Base-by-base conservation (phyloP, 2,329 filamentous ascomycete genomes). In the Exophiala phaeomuriformis region DNA sequence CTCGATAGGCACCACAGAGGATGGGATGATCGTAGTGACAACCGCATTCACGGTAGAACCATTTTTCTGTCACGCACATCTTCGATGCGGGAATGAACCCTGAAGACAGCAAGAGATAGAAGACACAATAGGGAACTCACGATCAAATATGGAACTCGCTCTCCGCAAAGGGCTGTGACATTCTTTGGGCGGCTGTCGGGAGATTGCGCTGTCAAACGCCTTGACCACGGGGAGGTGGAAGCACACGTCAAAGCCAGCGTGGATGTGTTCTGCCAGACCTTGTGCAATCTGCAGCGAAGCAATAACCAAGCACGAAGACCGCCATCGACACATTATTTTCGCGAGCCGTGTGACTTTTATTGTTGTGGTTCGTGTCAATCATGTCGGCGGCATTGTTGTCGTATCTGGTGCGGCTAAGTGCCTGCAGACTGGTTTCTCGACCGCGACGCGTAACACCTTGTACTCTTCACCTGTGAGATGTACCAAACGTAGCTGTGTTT, bases 31-130 rank as follows among this genome's bases (percentile, higher is more conserved):
- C 49, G 43, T 53, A 55, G 37, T 55, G 52, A 47, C 61, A 63
- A 45, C 61, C 59, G 49, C 61, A 63, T 47, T 62, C 60, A 39
- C 51, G 40, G 49, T 62, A 63, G 19, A 49, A 56, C 61, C 61
- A 63, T 35, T 61, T 51, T 51, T 63, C 61, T 39, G 52, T 58
- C n/a, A 57, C 49, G 42, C 61, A 60, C 58, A 61, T 62, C 35
- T 35, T 53, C 33, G 9, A 7, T 9, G 12, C 27, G 10, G 32
- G 12, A 35, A n/a, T 19, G 29, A 32, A 32, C 28, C 10, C 40
- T 32, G 33, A 27, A 31, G 41, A 31, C 30, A 47, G 32, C 19
- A 33, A 42, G 8, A 40, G 28, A 32, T 37, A 32, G 43, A 44
- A 49, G 19, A 46, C 8, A n/a, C 31, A 29, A 40, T 29, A 40